These are phyloP conservation scores for Rhizoclosmatium sp. DNA, from an alignment of 192 early-diverging fungal genomes.

Conservation along the genomic window DNA sequence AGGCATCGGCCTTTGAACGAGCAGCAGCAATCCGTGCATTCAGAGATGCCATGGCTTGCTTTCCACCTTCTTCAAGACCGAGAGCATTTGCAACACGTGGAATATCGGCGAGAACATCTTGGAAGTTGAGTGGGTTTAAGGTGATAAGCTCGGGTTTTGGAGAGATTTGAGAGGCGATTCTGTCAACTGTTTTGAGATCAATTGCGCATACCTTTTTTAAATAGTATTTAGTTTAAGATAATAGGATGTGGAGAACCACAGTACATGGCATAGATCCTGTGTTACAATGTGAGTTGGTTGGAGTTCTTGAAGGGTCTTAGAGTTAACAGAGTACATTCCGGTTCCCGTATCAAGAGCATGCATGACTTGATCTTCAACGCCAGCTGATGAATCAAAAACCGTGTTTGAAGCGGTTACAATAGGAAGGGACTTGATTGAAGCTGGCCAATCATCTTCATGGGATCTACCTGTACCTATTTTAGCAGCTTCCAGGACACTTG, in stretches of 20 bases:
- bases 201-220: slow-evolving; percentile 57
- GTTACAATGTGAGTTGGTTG: slow-evolving; percentile 60
- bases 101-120: slow-evolving; percentile 58
- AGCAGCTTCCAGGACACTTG: too few species aligned
- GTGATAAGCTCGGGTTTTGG: slow-evolving; percentile 57
- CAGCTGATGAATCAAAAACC: slow-evolving; percentile 52
- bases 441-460: slow-evolving; percentile 53
- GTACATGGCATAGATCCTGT: slow-evolving; percentile 39
- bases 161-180: slow-evolving; percentile 52
- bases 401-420: slow-evolving; percentile 56
- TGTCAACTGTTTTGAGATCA: slow-evolving; percentile 56
- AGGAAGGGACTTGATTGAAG: slow-evolving; percentile 47
- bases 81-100: slow-evolving; percentile 50
- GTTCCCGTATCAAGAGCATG: slow-evolving; percentile 48
- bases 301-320: slow-evolving; percentile 43
- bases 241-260: neutral
- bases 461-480: neutral
- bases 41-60: slow-evolving; percentile 26
- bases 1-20: neutral
- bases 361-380: slow-evolving; percentile 56
- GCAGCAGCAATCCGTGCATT: slow-evolving; percentile 39
- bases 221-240: neutral
- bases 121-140: slow-evolving; percentile 55
- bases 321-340: slow-evolving; percentile 58
- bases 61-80: slow-evolving; percentile 36